Conservation (phyloP, 2,329 filamentous ascomycete genomes). For the Mariannaea sp. region DNA sequence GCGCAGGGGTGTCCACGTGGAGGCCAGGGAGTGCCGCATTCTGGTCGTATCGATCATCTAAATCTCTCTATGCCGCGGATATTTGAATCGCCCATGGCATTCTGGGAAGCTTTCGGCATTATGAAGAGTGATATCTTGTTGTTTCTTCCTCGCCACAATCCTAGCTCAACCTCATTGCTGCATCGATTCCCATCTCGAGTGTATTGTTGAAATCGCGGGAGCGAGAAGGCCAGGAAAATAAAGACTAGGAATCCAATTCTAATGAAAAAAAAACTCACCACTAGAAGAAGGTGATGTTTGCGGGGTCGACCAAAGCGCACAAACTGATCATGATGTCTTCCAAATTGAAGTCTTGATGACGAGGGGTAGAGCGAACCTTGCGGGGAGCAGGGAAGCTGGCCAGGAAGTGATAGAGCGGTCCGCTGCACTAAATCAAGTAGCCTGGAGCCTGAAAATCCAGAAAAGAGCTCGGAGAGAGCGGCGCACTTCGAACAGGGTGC, state of each 20-base stretch:
- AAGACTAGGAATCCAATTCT: conserved; percentile 7
- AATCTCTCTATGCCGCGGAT: background rate
- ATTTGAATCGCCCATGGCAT: background rate
- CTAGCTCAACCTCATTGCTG: background rate
- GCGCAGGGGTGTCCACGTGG: background rate
- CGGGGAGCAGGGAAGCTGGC: conserved; percentile 26
- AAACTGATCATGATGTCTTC: conserved; percentile 51
- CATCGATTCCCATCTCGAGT: conserved; percentile 3
- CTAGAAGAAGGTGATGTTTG: conserved; percentile 46
- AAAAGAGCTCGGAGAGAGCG: conserved; percentile 21
- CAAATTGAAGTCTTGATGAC: conserved; percentile 31
- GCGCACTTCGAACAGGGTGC: conserved; percentile 31
- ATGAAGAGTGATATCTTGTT: background rate
- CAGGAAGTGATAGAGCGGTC: conserved; percentile 8
- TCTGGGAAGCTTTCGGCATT: no score
- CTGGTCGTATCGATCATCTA: background rate
- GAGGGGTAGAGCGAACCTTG: conserved; percentile 34
- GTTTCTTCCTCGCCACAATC: background rate
- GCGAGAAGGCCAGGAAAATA: background rate
- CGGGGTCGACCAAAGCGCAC: conserved; percentile 40
- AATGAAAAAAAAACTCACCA: conserved; percentile 42
- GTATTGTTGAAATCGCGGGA: conserved; percentile 1
- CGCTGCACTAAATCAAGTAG: conserved; percentile 19
- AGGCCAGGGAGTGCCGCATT: background rate
- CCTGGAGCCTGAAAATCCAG: conserved; percentile 17